phyloP scores from a whole-genome alignment of 495 filamentous ascomycete genomes.

The Amorphotheca resinae region DNA sequence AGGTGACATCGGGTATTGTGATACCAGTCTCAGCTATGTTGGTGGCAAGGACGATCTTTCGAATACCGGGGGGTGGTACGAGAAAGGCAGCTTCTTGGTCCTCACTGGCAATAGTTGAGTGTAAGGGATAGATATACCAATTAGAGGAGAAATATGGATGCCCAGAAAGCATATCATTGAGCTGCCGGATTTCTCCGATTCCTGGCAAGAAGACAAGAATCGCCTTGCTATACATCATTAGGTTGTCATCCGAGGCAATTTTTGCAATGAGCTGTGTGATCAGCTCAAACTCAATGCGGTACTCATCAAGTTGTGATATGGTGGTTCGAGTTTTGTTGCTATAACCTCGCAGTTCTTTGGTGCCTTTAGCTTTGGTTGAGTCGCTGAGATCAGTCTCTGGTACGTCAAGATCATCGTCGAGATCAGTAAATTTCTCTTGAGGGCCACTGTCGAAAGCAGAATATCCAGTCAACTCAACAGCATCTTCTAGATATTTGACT shows the following conservation, averaged over 20 bases:
- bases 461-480: slow-evolving; percentile 68
- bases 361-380: slow-evolving; percentile 18
- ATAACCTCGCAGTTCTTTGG: slow-evolving; percentile 49
- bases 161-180: slow-evolving; percentile 69
- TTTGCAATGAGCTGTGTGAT: slow-evolving; percentile 59
- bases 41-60: slow-evolving; percentile 90
- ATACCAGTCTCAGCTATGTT: slow-evolving; percentile 98
- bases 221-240: slow-evolving; percentile 67
- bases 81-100: slow-evolving; percentile 88
- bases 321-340: slow-evolving; percentile 60
- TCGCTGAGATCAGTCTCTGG: slow-evolving; percentile 35
- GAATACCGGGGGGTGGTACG: slow-evolving; percentile 62
- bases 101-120: slow-evolving; percentile 91
- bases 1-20: slow-evolving; percentile 92
- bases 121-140: slow-evolving; percentile 78
- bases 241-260: slow-evolving; percentile 54
- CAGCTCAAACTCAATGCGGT: slow-evolving; percentile 73
- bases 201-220: slow-evolving; percentile 92
- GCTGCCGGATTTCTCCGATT: slow-evolving; percentile 77
- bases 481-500: slow-evolving; percentile 82
- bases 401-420: slow-evolving; percentile 43
- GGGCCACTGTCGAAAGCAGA: slow-evolving; percentile 33
- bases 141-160: slow-evolving; percentile 51
- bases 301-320: slow-evolving; percentile 67
- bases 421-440: slow-evolving; percentile 33